Evolutionary conservation across 768 basidiomycete species (phyloP).

Genomic region (Cystoderma amianthinum): DNA sequence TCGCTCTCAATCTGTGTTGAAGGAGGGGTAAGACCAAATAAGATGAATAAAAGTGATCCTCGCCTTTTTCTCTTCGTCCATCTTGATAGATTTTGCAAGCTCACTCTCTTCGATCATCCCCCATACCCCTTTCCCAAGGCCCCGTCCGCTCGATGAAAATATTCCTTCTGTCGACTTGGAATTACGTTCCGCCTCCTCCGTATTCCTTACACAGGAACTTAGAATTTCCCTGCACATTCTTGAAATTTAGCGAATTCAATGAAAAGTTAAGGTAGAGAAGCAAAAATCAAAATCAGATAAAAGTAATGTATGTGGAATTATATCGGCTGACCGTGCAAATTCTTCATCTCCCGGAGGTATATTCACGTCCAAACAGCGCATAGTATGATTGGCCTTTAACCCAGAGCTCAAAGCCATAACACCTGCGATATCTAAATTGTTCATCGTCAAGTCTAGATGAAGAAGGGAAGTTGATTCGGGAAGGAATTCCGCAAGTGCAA

Average conservation of each 20-base stretch:
- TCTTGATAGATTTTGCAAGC: slow-evolving; percentile 62
- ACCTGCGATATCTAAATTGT: slow-evolving; percentile 80
- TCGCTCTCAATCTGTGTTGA: slow-evolving; percentile 37
- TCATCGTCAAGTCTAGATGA: slow-evolving; percentile 87
- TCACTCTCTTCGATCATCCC: slow-evolving; percentile 83
- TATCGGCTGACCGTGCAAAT: slow-evolving; percentile 60
- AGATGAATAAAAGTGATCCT: too few relatives aligned
- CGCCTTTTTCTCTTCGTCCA: slow-evolving; percentile 50
- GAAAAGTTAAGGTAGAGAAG: background rate
- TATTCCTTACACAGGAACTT: slow-evolving; percentile 87
- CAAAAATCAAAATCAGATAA: too few relatives aligned
- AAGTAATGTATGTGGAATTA: too few relatives aligned
- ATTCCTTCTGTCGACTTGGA: slow-evolving; percentile 19
- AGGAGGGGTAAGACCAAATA: too few relatives aligned
- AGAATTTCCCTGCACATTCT: slow-evolving; percentile 86
- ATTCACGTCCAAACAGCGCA: slow-evolving; percentile 90
- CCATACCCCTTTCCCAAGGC: slow-evolving; percentile 68
- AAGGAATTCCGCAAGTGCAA: slow-evolving; percentile 93
- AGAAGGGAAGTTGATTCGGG: slow-evolving; percentile 84
- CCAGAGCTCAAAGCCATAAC: slow-evolving; percentile 89
- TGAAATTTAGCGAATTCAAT: background rate
- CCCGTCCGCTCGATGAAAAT: slow-evolving; percentile 37
- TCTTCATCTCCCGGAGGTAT: slow-evolving; percentile 83
- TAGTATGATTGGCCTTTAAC: slow-evolving; percentile 73
- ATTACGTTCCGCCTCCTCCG: slow-evolving; percentile 69